Evolutionary conservation across 192 early-diverging fungal genomes (phyloP), one percentile per base, ranked within the genome.

Genomic region (Backusella circina): DNA sequence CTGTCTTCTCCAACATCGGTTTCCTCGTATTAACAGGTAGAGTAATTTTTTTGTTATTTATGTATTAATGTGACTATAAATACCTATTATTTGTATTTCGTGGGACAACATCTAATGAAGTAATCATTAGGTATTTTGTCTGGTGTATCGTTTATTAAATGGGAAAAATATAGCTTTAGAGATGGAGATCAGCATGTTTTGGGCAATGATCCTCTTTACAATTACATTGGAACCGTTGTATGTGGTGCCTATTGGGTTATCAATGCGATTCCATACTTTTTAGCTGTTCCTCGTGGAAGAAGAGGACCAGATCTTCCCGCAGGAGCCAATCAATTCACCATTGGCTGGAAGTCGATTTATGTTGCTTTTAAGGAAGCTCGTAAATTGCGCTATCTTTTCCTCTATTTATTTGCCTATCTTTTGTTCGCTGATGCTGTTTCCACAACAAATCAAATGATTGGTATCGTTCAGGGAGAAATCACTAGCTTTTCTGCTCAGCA

Each of bases 371-470:
- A 41, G 54, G 71, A 84, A 65, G 87, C 86, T 13, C 78, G 81
- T 33, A 75, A 86, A 65, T 82, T 93, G 18, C 65, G 81, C 28
- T 80, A 88, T 28, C 80, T 87, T 1, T 91, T 92, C 77, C 79
- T 85, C 67, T 93, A 92, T 77, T 80, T 94, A 9, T 57, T 92
- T 9, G 84, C 90, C 5, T 94, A 90, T 87, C 93, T 92, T 74
- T 82, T 93, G 69, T 86, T 90, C 72, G 86, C 90, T 6, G 93
- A 94, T 66, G 90, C 84, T 4, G 85, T 87, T 39, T 89, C 77
- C 37, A 90, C 91, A 13, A 84, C 90, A 18, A 83, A 81, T 65
- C 66, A 67, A 77, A 68, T 87, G 85, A 15, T 81, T 88, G 61
- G 86, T 86, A 39, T 84, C 86, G 12, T 84, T 91, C 41, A 92